Base-by-base conservation (phyloP, 345 rosid genomes). In the Kernera saxatilis region DNA sequence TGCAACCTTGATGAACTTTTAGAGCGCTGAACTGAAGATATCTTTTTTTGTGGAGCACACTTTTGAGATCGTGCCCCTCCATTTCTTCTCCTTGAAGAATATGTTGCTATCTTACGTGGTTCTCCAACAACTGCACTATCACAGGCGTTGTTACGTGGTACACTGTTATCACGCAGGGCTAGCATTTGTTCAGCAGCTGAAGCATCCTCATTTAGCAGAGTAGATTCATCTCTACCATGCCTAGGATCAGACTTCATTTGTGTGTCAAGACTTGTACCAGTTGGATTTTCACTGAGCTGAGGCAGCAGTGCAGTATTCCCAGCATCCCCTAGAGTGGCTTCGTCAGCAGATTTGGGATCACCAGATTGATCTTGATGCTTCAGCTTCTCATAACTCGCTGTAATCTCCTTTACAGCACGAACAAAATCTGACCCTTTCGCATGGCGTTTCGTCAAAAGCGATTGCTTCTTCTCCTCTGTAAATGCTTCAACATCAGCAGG, bases 391-490 rank as follows among this genome's bases (percentile, higher is more conserved):
- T 82, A 87, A 77, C 90, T 84, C 55, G 88, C 99, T 58, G 73
- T 77, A 39, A 94, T 94, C 86, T 94, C 97, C 80, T 89, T 84
- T 51, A 94, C 91, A 33, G 99, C 97, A 70, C 95, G 95, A 66
- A 89, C 86, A 83, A 88, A 94, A 86, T 94, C 99, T 53, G 97
- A 85, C 70, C 99, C 95, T 80, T 82, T 91, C 5, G 92, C 94
- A 65, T 89, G 97, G 50, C 93, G 92, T 78, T 89, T 94, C 8
- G 68, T 69, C 78, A 87, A 69, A 78, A 94, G 96, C 48, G 92
- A 83, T 76, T 89, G 90, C 77, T 91, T 94, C 78, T 88, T 94
- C 80, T 94, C 99, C 77, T 94, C 99, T 8, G 99, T 88, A 84
- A 94, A 94, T 67, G 95, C 81, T 84, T 94, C 99, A 46, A 94